A percentile compares a stretch with the other conserved stretches of the same genome.
Conservation (phyloP, 2,329 filamentous ascomycete species). For the Anthostomella pinea region DNA sequence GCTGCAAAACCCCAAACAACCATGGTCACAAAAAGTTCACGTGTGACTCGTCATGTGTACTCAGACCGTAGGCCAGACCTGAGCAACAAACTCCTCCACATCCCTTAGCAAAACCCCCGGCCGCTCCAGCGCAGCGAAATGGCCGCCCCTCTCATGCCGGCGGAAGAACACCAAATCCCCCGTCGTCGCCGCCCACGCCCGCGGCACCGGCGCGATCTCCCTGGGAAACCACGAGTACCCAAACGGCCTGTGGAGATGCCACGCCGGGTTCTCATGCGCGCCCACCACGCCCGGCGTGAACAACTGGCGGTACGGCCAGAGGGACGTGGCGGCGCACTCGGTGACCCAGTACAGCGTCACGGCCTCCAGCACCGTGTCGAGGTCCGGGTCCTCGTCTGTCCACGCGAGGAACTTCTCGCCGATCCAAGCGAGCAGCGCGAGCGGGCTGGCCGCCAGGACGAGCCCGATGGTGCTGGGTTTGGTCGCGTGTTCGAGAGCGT, state of each 20-base stretch:
- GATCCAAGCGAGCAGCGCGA: slow-evolving; percentile 57
- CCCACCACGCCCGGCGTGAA: slow-evolving; percentile 2
- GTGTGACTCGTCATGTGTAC: too few relatives aligned
- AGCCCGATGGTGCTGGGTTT: slow-evolving; percentile 55
- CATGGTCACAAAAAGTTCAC: too few relatives aligned
- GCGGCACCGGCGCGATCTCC: slow-evolving; percentile 40
- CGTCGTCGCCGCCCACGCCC: slow-evolving; percentile 31
- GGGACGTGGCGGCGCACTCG: slow-evolving; percentile 42
- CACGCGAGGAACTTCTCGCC: slow-evolving; percentile 56
- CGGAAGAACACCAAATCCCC: slow-evolving; percentile 37
- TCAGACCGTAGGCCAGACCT: too few relatives aligned
- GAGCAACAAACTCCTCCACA: slow-evolving; percentile 43
- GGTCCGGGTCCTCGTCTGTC: slow-evolving; percentile 38
- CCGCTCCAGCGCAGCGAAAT: slow-evolving; percentile 49
- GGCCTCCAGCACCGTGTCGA: slow-evolving; percentile 46
- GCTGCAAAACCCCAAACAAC: too few relatives aligned
- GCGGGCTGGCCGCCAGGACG: slow-evolving; percentile 48
- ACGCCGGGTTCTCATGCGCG: too few relatives aligned
- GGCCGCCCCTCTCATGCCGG: slow-evolving; percentile 41
- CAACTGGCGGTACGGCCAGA: slow-evolving; percentile 46
- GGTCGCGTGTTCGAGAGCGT: slow-evolving; percentile 51
- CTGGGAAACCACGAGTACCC: slow-evolving; percentile 44
- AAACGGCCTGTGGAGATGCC: slow-evolving; percentile 37
- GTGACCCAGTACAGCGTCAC: slow-evolving; percentile 57
- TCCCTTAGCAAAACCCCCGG: slow-evolving; percentile 40